Evolutionary conservation across 306 rosid species (phyloP).

Genomic region (Rosa rugosa): DNA sequence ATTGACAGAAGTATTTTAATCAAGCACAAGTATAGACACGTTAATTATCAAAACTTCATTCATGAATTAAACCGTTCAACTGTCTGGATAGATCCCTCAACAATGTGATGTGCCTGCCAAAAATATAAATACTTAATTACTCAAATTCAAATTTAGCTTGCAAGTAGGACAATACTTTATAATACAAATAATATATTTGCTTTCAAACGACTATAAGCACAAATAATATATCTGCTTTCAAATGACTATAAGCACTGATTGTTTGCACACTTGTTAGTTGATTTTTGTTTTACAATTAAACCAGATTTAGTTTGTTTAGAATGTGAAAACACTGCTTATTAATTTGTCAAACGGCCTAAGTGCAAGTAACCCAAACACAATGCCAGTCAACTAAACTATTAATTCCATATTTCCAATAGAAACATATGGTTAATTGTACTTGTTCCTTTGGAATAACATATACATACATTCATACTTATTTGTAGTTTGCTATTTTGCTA

Average conservation of each 20-base stretch:
- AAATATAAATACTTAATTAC: neutral
- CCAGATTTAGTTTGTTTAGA: neutral
- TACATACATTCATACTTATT: too few relatives aligned
- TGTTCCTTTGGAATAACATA: neutral
- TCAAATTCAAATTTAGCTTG: neutral
- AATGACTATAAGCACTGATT: neutral
- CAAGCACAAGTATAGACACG: too few relatives aligned
- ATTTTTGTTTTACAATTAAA: neutral
- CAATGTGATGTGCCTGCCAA: neutral
- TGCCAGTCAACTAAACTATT: neutral
- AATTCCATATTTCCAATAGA: neutral
- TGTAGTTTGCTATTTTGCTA: neutral
- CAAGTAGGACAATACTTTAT: neutral
- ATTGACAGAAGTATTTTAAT: neutral
- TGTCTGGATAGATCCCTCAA: conserved; percentile 23
- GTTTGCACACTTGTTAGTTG: too few relatives aligned
- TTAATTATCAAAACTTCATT: neutral
- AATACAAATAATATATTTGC: neutral
- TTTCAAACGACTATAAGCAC: neutral
- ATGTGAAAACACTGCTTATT: neutral
- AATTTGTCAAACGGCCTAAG: neutral
- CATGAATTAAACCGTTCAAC: conserved; percentile 17
- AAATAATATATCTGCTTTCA: neutral
- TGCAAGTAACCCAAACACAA: neutral
- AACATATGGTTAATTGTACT: neutral